Percentiles rank a stretch among this genome's conserved stretches.
phyloP scores from a whole-genome alignment of 2,329 filamentous ascomycete species.

The Coniochaeta hoffmannii region DNA sequence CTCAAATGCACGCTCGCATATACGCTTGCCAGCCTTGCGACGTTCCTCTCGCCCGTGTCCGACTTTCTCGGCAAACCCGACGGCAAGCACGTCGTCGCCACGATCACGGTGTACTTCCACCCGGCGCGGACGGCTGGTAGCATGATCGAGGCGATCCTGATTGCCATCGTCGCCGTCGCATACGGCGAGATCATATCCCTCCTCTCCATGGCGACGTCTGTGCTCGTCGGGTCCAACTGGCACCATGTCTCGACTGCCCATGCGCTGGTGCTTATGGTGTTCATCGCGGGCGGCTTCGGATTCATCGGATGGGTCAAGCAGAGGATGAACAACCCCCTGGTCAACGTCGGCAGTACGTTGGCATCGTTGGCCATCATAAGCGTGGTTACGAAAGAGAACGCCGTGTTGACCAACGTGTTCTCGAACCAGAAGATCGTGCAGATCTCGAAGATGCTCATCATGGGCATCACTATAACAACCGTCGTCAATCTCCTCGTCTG shows the following conservation, averaged over 20 bases:
- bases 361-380: constrained; percentile 85
- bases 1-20: constrained; percentile 91
- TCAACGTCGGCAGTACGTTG: constrained; percentile 79
- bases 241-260: constrained; percentile 66
- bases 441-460: constrained; percentile 74
- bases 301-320: constrained; percentile 87
- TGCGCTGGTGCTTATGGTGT: constrained; percentile 70
- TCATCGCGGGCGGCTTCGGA: constrained; percentile 78
- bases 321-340: constrained; percentile 66
- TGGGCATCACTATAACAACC: constrained; percentile 67
- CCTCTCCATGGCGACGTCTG: constrained; percentile 81
- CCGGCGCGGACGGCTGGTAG: constrained; percentile 79
- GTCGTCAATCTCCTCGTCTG: constrained; percentile 70
- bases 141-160: constrained; percentile 78
- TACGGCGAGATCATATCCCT: constrained; percentile 73
- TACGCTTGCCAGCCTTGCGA: constrained; percentile 76
- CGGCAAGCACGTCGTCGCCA: constrained; percentile 90
- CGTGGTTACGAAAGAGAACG: constrained; percentile 83
- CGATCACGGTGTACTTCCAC: constrained; percentile 92
- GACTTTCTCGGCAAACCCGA: constrained; percentile 73
- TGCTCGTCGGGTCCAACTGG: constrained; percentile 63
- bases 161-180: constrained; percentile 68
- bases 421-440: constrained; percentile 75
- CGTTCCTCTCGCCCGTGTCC: constrained; percentile 69
- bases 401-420: constrained; percentile 75